Percentiles rank a stretch among this genome's conserved stretches.
These are phyloP conservation scores for Ophioceras dolichostomum DNA, from an alignment of 2,329 filamentous ascomycete genomes.

Conservation along the genomic window DNA sequence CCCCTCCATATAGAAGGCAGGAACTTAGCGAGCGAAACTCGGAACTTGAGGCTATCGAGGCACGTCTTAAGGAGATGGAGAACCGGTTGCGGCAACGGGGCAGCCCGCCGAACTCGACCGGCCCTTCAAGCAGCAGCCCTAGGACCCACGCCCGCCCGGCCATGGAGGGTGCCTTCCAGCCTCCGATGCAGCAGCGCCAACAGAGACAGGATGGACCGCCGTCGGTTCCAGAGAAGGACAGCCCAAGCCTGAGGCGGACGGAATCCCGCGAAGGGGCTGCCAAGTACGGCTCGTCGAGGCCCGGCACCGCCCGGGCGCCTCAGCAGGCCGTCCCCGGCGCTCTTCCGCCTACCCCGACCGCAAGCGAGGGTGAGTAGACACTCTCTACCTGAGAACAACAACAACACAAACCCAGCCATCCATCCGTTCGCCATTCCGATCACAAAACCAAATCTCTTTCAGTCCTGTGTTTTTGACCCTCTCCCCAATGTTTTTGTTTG, in stretches of 20 bases:
- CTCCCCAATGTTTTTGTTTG: no score
- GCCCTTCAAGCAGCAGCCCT: constrained; percentile 10
- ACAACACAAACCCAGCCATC: background rate
- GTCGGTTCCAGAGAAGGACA: constrained; percentile 15
- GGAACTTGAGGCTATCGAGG: constrained; percentile 79
- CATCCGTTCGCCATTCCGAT: no score
- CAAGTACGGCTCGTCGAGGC: constrained; percentile 29
- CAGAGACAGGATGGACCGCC: constrained; percentile 9
- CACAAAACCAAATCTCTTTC: constrained; percentile 15
- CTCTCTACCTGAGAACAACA: background rate
- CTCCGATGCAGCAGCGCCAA: constrained; percentile 1
- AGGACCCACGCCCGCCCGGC: constrained; percentile 15
- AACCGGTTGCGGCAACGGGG: constrained; percentile 42
- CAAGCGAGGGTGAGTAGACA: constrained; percentile 49
- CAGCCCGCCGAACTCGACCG: constrained; percentile 2
- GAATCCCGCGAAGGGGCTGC: constrained; percentile 6
- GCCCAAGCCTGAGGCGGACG: constrained; percentile 10
- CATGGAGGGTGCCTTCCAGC: constrained; percentile 15
- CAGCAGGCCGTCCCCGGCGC: constrained; percentile 40
- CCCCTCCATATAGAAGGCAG: constrained; percentile 63
- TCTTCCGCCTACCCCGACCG: constrained; percentile 47
- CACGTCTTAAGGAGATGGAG: constrained; percentile 74
- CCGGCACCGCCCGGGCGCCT: constrained; percentile 38
- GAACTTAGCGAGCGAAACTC: constrained; percentile 60
- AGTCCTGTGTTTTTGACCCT: constrained; percentile 27